These are phyloP conservation scores for Echria macrotheca DNA, from an alignment of 495 filamentous ascomycete genomes.

Conservation along the genomic window DNA sequence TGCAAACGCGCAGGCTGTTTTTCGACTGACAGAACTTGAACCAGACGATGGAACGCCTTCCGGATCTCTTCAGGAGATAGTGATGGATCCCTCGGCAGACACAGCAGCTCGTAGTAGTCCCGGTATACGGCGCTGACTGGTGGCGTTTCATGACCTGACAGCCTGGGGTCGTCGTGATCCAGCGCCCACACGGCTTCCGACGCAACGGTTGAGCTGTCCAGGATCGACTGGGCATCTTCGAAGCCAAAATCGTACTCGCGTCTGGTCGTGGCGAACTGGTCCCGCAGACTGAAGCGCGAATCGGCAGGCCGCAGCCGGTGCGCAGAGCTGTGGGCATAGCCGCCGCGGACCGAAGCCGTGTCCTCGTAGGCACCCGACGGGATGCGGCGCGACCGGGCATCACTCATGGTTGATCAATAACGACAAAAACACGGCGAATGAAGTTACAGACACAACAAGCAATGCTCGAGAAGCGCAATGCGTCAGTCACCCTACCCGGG, in stretches of 20 bases:
- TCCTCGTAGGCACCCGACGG: constrained; percentile 17
- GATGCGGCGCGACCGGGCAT: constrained; percentile 7
- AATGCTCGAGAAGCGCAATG: background rate
- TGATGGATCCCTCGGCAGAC: constrained; percentile 39
- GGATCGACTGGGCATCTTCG: constrained; percentile 24
- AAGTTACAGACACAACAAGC: background rate
- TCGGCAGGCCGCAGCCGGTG: constrained; percentile 14
- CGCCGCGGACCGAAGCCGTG: constrained; percentile 8
- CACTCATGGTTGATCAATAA: background rate
- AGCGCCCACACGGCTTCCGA: constrained; percentile 12
- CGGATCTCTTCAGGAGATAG: constrained; percentile 48
- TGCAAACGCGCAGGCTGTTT: constrained; percentile 47
- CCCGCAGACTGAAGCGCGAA: constrained; percentile 24
- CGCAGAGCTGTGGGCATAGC: background rate
- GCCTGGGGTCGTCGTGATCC: constrained; percentile 12
- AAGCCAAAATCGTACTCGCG: constrained; percentile 28
- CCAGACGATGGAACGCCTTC: constrained; percentile 47
- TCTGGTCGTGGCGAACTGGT: constrained; percentile 25
- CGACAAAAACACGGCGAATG: background rate
- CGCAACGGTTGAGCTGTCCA: constrained; percentile 17
- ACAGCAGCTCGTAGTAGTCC: constrained; percentile 51
- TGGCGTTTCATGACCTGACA: too few species aligned
- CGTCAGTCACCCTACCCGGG: background rate
- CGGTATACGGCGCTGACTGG: constrained; percentile 15
- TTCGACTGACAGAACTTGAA: constrained; percentile 55